These are phyloP conservation scores for Geotrichum klebahnii DNA, from an alignment of 1,139 yeast genomes.

Conservation along the genomic window DNA sequence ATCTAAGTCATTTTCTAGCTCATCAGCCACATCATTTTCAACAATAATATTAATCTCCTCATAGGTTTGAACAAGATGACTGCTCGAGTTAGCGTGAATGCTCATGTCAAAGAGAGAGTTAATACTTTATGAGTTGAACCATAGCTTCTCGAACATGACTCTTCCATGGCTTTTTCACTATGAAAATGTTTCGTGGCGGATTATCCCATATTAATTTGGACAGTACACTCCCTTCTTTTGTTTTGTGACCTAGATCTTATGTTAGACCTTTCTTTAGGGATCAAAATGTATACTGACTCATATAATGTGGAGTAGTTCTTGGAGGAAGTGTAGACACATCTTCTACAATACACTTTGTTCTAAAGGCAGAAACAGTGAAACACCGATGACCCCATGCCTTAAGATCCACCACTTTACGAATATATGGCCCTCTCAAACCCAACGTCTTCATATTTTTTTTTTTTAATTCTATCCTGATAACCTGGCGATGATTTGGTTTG, in stretches of 20 bases:
- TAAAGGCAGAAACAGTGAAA: background rate
- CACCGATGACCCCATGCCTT: background rate
- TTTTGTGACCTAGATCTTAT: slow-evolving; percentile 2
- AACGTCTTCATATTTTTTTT: too few species aligned
- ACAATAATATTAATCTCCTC: slow-evolving; percentile 73
- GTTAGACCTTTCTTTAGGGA: background rate
- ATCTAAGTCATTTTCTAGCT: slow-evolving; percentile 47
- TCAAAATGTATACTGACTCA: slow-evolving; percentile 11
- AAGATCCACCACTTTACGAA: background rate
- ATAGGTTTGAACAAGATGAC: slow-evolving; percentile 50
- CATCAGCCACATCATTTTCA: slow-evolving; percentile 72
- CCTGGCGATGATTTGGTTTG: too few species aligned
- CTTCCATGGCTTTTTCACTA: slow-evolving; percentile 85
- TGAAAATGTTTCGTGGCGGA: slow-evolving; percentile 60
- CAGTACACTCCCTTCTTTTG: background rate
- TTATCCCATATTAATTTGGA: slow-evolving; percentile 29
- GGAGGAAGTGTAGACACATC: slow-evolving; percentile 12
- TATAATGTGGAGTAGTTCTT: slow-evolving; percentile 16
- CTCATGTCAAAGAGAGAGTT: background rate
- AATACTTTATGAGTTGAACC: slow-evolving; percentile 54
- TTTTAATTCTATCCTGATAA: too few species aligned
- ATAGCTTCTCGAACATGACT: slow-evolving; percentile 60
- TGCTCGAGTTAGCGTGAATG: slow-evolving; percentile 15
- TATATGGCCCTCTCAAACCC: background rate
- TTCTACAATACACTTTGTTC: background rate